Base-by-base conservation (phyloP, 306 rosid genomes). In the Rubus idaeus region DNA sequence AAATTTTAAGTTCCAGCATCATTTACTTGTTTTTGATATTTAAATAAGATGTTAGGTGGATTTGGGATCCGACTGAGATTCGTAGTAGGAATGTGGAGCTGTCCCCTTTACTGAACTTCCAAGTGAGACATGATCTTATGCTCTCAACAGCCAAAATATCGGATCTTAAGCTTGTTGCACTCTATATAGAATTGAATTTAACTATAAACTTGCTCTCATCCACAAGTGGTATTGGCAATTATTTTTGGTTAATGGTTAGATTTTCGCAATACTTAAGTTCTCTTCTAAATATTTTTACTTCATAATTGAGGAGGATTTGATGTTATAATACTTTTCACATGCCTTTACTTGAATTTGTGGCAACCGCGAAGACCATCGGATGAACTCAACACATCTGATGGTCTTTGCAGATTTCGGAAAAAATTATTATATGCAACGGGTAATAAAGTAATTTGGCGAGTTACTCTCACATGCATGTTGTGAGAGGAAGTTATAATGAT, bases 111-210 rank as follows among this genome's bases (percentile, higher is more conserved):
- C 17, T 66, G 44, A 1, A 45, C 20, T 53, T 58, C 16, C 45
- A 26, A 66, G 16, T 64, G 37, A 65, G 45, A 44, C 75, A 41
- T 58, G 73, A 76, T 79, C 82, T 63, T 63, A 63, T 63, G 68
- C 46, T 63, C 45, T 73, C 69, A 85, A 71, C 75, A 35, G 71
- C 82, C 86, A 67, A 60, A 46, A 18, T 83, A 69, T 42, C 69
- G 85, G 73, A 78, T 82, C 87, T 81, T n/a, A n/a, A n/a, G n/a
- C n/a, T n/a, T 73, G 82, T 62, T 85, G 68, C 77, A 42, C 13
- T 49, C 10, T 26, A 5, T 69, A 46, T 16, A 18, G 23, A 49
- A 50, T 17, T 30, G 60, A 35, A 37, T 37, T 14, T 63, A 8
- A 63, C 68, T 63, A 7, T 16, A 14, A 16, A 62, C 68, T 57